These are phyloP conservation scores for Aquilaria sinensis DNA, from an alignment of 345 rosid genomes.

Conservation along the genomic window DNA sequence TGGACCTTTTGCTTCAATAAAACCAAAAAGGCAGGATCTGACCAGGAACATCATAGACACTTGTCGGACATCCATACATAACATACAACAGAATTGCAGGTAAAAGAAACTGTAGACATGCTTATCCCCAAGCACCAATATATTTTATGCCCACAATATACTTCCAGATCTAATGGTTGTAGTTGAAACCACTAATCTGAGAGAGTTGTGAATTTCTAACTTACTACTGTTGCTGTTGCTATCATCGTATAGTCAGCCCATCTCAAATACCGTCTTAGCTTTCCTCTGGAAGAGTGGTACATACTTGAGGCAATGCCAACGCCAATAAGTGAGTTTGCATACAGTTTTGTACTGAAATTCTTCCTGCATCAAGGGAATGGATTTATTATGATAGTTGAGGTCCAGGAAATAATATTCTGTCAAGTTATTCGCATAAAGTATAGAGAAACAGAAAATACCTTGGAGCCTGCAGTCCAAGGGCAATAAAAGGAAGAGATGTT, in stretches of 20 bases:
- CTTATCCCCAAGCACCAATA: background rate
- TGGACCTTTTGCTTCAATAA: no score
- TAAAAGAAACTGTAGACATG: background rate
- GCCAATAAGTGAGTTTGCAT: slow-evolving; percentile 92
- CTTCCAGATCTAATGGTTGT: no score
- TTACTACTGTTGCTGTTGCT: slow-evolving; percentile 76
- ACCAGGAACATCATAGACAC: no score
- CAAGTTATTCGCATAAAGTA: background rate
- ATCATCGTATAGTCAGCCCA: slow-evolving; percentile 97
- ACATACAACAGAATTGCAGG: no score
- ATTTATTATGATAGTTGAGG: slow-evolving; percentile 4
- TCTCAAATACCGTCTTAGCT: slow-evolving; percentile 63
- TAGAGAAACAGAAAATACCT: slow-evolving; percentile 41
- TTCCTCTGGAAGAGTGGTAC: slow-evolving; percentile 90
- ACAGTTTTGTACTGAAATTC: slow-evolving; percentile 57
- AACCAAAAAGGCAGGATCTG: no score
- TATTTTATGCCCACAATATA: background rate
- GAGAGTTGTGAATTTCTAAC: slow-evolving; percentile 13
- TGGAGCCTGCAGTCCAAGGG: slow-evolving; percentile 83
- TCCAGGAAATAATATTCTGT: background rate
- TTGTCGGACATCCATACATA: no score
- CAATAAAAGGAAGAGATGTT: slow-evolving; percentile 90
- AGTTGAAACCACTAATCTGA: background rate
- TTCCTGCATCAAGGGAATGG: slow-evolving; percentile 37
- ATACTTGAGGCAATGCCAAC: slow-evolving; percentile 85